Percentiles rank a stretch among this genome's conserved stretches.
These are phyloP conservation scores for Microdochium trichocladiopsis DNA, from an alignment of 2,329 filamentous ascomycete species.

Conservation along the genomic window DNA sequence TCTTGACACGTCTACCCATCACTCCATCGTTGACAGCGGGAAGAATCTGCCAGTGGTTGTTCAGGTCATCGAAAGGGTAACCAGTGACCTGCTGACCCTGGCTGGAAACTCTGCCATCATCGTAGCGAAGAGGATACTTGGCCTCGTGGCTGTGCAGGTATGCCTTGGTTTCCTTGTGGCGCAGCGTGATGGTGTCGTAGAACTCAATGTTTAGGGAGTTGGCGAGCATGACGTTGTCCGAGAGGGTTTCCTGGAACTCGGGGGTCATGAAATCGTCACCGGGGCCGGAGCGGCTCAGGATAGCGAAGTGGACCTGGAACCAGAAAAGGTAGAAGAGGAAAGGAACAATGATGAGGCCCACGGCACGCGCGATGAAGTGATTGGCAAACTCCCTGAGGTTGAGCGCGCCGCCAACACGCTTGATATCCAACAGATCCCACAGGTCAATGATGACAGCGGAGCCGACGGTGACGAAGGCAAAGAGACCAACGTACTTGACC, in stretches of 20 bases:
- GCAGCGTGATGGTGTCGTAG: conserved; percentile 79
- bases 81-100: conserved; percentile 98
- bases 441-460: conserved; percentile 90
- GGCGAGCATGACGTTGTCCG: conserved; percentile 87
- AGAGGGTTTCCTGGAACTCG: conserved; percentile 94
- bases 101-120: conserved; percentile 93
- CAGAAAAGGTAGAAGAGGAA: conserved; percentile 99
- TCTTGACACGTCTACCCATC: conserved; percentile 60
- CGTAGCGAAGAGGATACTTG: conserved; percentile 86
- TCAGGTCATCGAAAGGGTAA: conserved; percentile 96
- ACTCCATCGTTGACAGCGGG: conserved; percentile 56
- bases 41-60: conserved; percentile 96
- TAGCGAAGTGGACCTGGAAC: conserved; percentile 98
- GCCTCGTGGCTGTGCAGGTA: conserved; percentile 93
- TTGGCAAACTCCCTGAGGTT: conserved; percentile 73
- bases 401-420: conserved; percentile 74
- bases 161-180: conserved; percentile 95
- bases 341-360: conserved; percentile 81
- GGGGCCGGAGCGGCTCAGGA: conserved; percentile 80
- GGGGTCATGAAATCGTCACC: conserved; percentile 99
- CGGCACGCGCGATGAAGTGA: conserved; percentile 81
- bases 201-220: conserved; percentile 84
- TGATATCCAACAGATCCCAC: conserved; percentile 89
- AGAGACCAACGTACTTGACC: conserved; percentile 94
- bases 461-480: conserved; percentile 95